phyloP scores from a whole-genome alignment of 1,284 basidiomycete genomes.

The Boletellus deceptivus region DNA sequence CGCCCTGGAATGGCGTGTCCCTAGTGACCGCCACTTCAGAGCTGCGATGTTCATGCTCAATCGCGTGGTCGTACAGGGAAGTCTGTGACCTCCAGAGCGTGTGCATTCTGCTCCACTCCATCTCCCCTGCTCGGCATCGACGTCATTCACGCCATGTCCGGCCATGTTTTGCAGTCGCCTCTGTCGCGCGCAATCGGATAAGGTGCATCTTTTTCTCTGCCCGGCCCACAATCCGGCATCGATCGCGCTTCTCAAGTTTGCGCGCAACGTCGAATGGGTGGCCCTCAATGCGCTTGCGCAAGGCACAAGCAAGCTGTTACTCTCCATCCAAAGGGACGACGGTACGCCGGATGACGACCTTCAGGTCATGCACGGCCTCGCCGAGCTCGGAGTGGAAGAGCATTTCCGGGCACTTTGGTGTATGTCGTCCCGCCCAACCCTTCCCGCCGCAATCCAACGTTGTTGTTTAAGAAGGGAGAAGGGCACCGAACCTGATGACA shows the following conservation, averaged over 20 bases:
- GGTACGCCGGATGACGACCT: constrained; percentile 47
- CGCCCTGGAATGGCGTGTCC: constrained; percentile 65
- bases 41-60: background rate
- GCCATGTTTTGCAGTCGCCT: constrained; percentile 78
- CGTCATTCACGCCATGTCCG: constrained; percentile 47
- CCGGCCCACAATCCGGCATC: constrained; percentile 70
- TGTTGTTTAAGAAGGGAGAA: constrained; percentile 11
- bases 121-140: constrained; percentile 48
- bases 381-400: constrained; percentile 66
- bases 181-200: constrained; percentile 61
- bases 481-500: constrained; percentile 52
- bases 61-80: constrained; percentile 49
- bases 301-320: constrained; percentile 60
- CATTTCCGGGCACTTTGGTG: constrained; percentile 55
- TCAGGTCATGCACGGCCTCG: constrained; percentile 50
- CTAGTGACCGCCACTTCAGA: background rate
- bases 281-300: constrained; percentile 72
- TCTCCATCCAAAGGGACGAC: constrained; percentile 52
- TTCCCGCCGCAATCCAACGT: background rate
- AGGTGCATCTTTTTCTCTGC: constrained; percentile 74
- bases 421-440: constrained; percentile 20
- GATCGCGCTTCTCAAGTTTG: constrained; percentile 57
- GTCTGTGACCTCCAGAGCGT: constrained; percentile 64
- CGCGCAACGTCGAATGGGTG: constrained; percentile 64
- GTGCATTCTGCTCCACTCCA: constrained; percentile 66